phyloP scores from a whole-genome alignment of 805 yeast species.

The Pichia exigua region DNA sequence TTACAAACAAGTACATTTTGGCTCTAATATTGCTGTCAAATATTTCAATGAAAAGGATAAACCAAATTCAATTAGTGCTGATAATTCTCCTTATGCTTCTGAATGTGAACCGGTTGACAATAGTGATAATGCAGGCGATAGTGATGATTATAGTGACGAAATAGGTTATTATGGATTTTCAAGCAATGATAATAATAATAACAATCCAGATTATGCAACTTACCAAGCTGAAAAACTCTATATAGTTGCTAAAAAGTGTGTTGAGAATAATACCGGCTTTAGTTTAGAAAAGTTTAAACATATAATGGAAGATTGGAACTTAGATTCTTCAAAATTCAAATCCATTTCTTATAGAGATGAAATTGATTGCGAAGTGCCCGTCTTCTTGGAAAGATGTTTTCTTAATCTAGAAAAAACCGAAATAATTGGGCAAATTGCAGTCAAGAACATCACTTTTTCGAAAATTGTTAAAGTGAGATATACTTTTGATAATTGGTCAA shows the following conservation, averaged over 20 bases:
- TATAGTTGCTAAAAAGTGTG: conserved; percentile 15
- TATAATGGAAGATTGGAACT: conserved; percentile 34
- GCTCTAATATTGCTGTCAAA: conserved; percentile 62
- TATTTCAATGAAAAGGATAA: conserved; percentile 66
- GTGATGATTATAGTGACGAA: conserved; percentile 18
- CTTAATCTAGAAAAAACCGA: conserved; percentile 49
- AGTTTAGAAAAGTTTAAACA: conserved; percentile 17
- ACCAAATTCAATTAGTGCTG: conserved; percentile 70
- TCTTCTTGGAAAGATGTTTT: conserved; percentile 59
- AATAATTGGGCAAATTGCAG: conserved; percentile 70
- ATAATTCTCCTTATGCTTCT: conserved; percentile 46
- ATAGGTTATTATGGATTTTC: conserved; percentile 5
- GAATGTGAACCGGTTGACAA: conserved; percentile 28
- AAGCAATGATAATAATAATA: conserved; percentile 14
- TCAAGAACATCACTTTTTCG: conserved; percentile 60
- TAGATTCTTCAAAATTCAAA: conserved; percentile 36
- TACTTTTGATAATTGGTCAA: conserved; percentile 72
- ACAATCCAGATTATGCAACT: conserved; percentile 11
- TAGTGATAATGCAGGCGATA: conserved; percentile 23
- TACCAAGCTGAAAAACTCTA: conserved; percentile 11
- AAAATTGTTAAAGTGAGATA: conserved; percentile 66
- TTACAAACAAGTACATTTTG: conserved; percentile 76
- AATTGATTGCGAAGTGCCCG: conserved; percentile 35
- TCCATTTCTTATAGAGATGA: conserved; percentile 37
- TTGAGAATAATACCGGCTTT: conserved; percentile 8